These are phyloP conservation scores for Allium sativum DNA, from an alignment of 106 monocot genomes.

Conservation along the genomic window DNA sequence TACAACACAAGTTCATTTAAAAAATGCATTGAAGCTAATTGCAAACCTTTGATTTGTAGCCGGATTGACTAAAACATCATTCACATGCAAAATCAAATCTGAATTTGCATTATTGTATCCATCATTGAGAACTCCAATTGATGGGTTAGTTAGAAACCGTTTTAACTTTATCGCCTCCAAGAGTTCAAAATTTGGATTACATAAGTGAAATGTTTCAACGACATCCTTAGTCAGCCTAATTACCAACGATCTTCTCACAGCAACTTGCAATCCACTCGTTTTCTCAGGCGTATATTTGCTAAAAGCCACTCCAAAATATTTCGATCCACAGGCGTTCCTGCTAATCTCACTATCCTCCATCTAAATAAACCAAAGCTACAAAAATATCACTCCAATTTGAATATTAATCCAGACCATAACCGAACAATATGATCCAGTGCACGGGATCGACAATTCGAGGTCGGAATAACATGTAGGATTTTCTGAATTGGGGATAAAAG, in stretches of 20 bases:
- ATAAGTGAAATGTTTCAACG: constrained; percentile 56
- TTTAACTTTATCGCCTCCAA: constrained; percentile 70
- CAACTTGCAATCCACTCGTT: constrained; percentile 1
- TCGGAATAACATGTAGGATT: no score
- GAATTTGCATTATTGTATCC: constrained; percentile 82
- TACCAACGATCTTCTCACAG: constrained; percentile 26
- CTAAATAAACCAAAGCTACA: neutral
- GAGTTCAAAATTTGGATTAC: constrained; percentile 73
- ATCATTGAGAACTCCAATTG: constrained; percentile 63
- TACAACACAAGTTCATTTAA: no score
- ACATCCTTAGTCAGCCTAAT: constrained; percentile 63
- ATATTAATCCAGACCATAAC: neutral
- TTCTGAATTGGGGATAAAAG: no score
- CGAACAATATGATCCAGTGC: neutral
- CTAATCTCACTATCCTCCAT: constrained; percentile 8
- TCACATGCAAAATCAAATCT: constrained; percentile 80
- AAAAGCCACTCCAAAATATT: constrained; percentile 9
- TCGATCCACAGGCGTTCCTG: constrained; percentile 5
- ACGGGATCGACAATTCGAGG: neutral
- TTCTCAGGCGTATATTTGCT: neutral
- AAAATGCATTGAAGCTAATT: no score
- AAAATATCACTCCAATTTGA: neutral
- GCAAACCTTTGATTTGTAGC: constrained; percentile 53
- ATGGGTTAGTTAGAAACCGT: constrained; percentile 68
- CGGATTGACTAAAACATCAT: constrained; percentile 52